Percentiles rank a stretch among this genome's conserved stretches.
These are phyloP conservation scores for Nepenthes alata DNA, from an alignment of 179 eudicot genomes.

Conservation along the genomic window DNA sequence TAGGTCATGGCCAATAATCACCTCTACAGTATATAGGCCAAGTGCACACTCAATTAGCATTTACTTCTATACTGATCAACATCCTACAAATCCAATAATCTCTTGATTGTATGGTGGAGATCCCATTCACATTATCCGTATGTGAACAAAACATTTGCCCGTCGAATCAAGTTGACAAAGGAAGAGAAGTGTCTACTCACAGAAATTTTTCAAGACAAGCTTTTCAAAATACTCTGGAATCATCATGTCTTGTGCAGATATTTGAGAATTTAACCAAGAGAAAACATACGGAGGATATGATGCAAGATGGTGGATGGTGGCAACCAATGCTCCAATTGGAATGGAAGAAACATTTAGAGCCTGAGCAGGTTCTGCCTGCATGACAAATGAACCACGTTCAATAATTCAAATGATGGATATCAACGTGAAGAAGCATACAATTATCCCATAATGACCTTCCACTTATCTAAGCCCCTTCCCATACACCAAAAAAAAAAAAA, in stretches of 20 bases:
- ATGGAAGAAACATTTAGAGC: conserved; percentile 67
- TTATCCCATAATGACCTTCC: too few species aligned
- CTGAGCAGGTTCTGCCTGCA: conserved; percentile 75
- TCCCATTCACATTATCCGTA: too few species aligned
- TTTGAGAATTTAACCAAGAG: conserved; percentile 57
- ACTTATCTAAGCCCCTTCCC: conserved; percentile 13
- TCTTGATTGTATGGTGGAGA: too few species aligned
- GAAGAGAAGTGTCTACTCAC: conserved; percentile 35
- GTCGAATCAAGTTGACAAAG: background rate
- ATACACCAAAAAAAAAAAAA: too few species aligned
- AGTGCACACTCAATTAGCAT: too few species aligned
- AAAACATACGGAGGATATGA: conserved; percentile 56
- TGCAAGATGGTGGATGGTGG: conserved; percentile 60
- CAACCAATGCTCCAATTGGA: conserved; percentile 60
- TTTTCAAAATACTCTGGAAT: conserved; percentile 58
- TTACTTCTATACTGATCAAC: too few species aligned
- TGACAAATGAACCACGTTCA: background rate
- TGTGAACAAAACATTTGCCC: too few species aligned
- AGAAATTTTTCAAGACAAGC: conserved; percentile 64
- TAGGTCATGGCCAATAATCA: too few species aligned
- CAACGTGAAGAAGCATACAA: background rate
- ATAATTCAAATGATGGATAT: background rate
- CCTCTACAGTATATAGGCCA: too few species aligned
- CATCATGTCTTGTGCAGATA: conserved; percentile 80
- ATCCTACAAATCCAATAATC: too few species aligned